Conservation (phyloP, 495 filamentous ascomycete species). For the Xylaria venustula region DNA sequence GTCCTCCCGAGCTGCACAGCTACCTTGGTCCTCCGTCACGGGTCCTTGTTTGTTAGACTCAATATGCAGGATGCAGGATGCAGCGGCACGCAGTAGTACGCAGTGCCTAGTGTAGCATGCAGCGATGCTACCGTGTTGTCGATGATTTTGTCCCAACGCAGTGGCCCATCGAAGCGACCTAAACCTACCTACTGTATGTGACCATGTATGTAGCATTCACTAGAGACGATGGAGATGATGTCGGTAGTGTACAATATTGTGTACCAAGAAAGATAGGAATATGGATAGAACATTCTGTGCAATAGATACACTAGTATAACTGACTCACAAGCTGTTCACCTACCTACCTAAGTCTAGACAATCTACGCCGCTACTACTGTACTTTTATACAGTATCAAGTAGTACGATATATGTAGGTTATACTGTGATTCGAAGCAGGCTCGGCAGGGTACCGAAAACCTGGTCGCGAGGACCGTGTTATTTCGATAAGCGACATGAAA, state of each 20-base stretch:
- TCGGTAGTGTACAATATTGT: no score
- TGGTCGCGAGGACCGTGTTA: neutral
- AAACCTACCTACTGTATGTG: neutral
- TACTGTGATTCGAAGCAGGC: neutral
- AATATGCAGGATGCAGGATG: no score
- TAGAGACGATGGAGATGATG: neutral
- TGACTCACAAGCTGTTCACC: no score
- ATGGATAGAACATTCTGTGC: no score
- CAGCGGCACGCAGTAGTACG: neutral
- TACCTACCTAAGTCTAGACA: no score
- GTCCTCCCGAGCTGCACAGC: neutral
- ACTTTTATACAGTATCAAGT: neutral
- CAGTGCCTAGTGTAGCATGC: neutral
- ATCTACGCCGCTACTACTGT: no score
- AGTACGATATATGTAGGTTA: neutral
- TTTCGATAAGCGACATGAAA: neutral
- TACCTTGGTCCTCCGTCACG: neutral
- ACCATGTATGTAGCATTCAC: neutral
- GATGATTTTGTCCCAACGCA: constrained; percentile 2
- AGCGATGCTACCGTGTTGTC: neutral
- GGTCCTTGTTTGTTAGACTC: no score
- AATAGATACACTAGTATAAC: no score
- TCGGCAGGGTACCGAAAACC: neutral
- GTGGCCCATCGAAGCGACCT: constrained; percentile 1
- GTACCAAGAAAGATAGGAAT: no score